These are phyloP conservation scores for Limnomonas spitsbergensis DNA, from an alignment of 139 green algal species.

Conservation along the genomic window DNA sequence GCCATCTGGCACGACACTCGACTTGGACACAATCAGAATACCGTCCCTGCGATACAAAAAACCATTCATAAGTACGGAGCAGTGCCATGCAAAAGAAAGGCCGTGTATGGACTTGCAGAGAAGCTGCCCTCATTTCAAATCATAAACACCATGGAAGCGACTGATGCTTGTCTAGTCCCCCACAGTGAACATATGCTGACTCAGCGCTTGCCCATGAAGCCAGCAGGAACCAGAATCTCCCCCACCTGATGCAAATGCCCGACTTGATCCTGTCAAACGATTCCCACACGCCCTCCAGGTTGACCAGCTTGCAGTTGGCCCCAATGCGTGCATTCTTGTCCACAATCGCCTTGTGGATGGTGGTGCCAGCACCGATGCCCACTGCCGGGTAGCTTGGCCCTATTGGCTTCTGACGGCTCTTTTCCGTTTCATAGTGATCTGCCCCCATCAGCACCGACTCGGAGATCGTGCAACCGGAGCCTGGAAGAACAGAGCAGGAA, in stretches of 20 bases:
- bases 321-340: slow-evolving; percentile 97
- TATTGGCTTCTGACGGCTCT: not conserved
- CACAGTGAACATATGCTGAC: too few relatives aligned
- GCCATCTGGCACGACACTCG: slow-evolving; percentile 29
- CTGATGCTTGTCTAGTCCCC: too few relatives aligned
- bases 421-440: slow-evolving; percentile 92
- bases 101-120: too few relatives aligned
- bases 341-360: slow-evolving; percentile 80
- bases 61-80: not conserved
- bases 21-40: slow-evolving; percentile 31
- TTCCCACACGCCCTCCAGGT: slow-evolving; percentile 36
- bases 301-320: slow-evolving; percentile 44
- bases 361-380: slow-evolving; percentile 58
- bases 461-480: slow-evolving; percentile 39
- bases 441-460: slow-evolving; percentile 80
- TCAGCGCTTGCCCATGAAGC: too few relatives aligned
- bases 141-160: too few relatives aligned
- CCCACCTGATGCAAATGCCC: slow-evolving; percentile 11
- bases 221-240: too few relatives aligned
- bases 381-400: slow-evolving; percentile 45
- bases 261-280: slow-evolving; percentile 15
- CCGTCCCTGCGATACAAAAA: slow-evolving; percentile 29
- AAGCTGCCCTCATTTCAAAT: too few relatives aligned
- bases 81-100: too few relatives aligned
- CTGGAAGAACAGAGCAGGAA: slow-evolving; percentile 32